Conservation (phyloP, 345 rosid species). For the Anacardium occidentale region DNA sequence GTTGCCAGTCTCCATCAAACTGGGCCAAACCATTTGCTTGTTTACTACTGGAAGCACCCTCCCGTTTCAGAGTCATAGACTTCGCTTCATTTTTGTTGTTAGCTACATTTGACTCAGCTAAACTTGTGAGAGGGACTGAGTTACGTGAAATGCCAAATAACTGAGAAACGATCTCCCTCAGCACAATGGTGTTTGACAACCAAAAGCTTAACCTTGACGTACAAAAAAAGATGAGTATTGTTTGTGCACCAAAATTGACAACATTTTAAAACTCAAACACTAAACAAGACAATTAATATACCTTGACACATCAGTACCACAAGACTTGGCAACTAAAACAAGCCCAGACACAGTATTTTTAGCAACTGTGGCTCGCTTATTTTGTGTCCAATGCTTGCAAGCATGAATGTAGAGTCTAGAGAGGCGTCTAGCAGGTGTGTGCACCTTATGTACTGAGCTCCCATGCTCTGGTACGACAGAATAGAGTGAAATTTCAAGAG, state of each 20-base stretch:
- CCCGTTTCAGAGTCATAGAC: conserved; percentile 40
- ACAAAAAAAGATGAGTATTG: conserved; percentile 20
- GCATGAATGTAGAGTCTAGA: conserved; percentile 90
- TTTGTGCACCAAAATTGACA: conserved; percentile 12
- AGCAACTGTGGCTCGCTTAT: conserved; percentile 64
- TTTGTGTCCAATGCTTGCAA: conserved; percentile 70
- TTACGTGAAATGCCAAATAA: conserved; percentile 61
- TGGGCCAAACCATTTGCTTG: conserved; percentile 44
- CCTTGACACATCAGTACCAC: conserved; percentile 95
- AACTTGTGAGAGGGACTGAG: conserved; percentile 39
- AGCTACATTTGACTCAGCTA: conserved; percentile 48
- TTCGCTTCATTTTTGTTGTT: conserved; percentile 43
- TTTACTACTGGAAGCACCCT: conserved; percentile 35
- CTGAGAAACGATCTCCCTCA: conserved; percentile 73
- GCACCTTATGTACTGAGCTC: conserved; percentile 87
- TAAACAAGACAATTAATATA: conserved; percentile 19
- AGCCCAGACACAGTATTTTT: conserved; percentile 83
- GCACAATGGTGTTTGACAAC: conserved; percentile 80
- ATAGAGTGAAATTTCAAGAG: conserved; percentile 86
- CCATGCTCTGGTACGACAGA: conserved; percentile 90
- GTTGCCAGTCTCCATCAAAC: conserved; percentile 82
- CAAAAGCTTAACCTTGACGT: conserved; percentile 79
- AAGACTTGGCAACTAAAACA: conserved; percentile 76
- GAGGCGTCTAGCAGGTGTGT: conserved; percentile 90
- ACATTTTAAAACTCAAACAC: not conserved